A percentile compares a stretch with the other conserved stretches of the same genome.
Conservation (phyloP, 75 land plant genomes). For the Adiantum capillusveneris region DNA sequence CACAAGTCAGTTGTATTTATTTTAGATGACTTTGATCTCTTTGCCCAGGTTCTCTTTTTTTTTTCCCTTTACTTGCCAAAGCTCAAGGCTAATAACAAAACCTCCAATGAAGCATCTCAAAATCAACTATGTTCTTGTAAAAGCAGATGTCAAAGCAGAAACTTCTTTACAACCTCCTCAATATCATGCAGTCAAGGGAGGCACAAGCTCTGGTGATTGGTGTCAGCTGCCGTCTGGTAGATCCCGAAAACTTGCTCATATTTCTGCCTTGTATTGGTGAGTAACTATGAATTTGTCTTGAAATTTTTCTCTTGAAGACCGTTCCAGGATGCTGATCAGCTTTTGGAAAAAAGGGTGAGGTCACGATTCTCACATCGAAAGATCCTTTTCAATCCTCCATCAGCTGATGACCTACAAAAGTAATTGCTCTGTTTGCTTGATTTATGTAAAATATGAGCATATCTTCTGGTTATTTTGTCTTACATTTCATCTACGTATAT, state of each 20-base stretch:
- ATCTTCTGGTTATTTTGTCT: no score
- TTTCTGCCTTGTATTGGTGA: no score
- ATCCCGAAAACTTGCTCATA: not conserved
- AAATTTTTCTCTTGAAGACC: not conserved
- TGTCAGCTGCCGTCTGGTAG: constrained; percentile 83
- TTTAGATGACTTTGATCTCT: constrained; percentile 91
- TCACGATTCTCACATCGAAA: constrained; percentile 97
- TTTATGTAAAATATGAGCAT: not conserved
- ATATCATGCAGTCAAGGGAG: constrained; percentile 77
- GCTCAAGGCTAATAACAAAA: no score
- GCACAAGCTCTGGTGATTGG: constrained; percentile 95
- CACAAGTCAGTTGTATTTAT: constrained; percentile 78
- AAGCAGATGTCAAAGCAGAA: constrained; percentile 57
- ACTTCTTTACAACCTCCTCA: constrained; percentile 81
- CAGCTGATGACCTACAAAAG: constrained; percentile 51
- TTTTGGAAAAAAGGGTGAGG: constrained; percentile 92
- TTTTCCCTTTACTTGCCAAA: not conserved
- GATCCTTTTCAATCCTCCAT: constrained; percentile 77
- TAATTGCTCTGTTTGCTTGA: constrained; percentile 5
- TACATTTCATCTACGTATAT: no score
- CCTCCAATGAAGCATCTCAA: no score
- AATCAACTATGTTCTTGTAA: no score
- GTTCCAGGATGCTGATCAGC: constrained; percentile 94
- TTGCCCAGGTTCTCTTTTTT: constrained; percentile 64
- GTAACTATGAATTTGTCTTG: no score